Percentiles rank a stretch among this genome's conserved stretches.
Conservation (phyloP, 352 stramenopile species). For the Phytophthora pisi region DNA sequence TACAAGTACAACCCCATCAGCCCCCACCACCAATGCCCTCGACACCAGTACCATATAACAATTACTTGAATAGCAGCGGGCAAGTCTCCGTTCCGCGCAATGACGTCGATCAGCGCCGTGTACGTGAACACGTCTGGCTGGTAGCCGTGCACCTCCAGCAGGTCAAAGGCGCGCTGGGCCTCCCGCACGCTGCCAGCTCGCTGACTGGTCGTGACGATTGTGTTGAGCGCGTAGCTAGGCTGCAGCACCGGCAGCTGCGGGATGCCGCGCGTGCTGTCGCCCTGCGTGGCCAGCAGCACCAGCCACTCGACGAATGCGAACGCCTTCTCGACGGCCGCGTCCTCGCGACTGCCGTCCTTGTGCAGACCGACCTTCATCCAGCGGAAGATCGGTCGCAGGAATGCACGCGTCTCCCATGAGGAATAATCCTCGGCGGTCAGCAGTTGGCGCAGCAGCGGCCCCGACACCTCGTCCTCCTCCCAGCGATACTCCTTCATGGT, state of each 20-base stretch:
- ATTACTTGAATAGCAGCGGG: constrained; percentile 51
- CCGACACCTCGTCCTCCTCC: constrained; percentile 41
- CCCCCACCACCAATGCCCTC: neutral
- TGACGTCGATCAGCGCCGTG: constrained; percentile 82
- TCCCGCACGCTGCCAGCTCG: constrained; percentile 59
- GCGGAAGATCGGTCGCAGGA: constrained; percentile 72
- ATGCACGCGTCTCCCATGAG: constrained; percentile 62
- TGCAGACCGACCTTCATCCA: constrained; percentile 73
- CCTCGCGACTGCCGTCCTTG: constrained; percentile 64
- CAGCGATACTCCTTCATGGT: constrained; percentile 17
- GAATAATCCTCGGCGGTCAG: constrained; percentile 28
- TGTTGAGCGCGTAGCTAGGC: constrained; percentile 78
- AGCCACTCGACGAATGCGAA: constrained; percentile 81
- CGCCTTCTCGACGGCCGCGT: constrained; percentile 56
- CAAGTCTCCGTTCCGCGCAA: constrained; percentile 56
- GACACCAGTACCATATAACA: neutral
- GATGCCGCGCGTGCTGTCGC: constrained; percentile 55
- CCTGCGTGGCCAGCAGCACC: constrained; percentile 49
- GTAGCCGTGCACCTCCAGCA: constrained; percentile 54
- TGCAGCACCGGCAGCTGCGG: constrained; percentile 48
- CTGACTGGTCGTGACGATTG: constrained; percentile 79
- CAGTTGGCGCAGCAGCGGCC: constrained; percentile 33
- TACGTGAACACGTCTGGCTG: constrained; percentile 83
- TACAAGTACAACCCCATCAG: neutral
- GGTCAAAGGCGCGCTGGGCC: constrained; percentile 66